Evolutionary conservation across 2,329 filamentous ascomycete species (phyloP), one percentile per base, ranked within the genome.

Genomic region (Neofusicoccum cordaticola): DNA sequence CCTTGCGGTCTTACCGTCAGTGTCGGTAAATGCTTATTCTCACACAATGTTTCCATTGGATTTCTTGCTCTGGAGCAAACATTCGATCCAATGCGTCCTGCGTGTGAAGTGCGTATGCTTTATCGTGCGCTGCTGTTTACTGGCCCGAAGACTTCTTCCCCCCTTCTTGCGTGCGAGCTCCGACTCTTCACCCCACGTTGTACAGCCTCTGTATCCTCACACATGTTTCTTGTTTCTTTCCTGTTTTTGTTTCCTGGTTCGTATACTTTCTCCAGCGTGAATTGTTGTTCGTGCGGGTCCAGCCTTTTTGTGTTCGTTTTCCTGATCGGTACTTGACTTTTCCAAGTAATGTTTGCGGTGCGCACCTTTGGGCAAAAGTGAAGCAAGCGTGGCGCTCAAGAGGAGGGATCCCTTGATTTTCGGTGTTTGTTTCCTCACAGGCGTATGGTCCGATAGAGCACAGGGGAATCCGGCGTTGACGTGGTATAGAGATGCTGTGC

Each of bases 11-110:
- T 60, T 47, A 11, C 41, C 42, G 27, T 60, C 56, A 19, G 44
- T 47, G 42, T 13, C 34, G 56, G 31, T 35, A 37, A 47, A 45
- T 60, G 17, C 56, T 37, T 37, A 17, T 35, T 22, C 15, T 39
- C 56, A 60, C 56, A 60, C 56, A 27, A 47, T 19, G 31, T 60
- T 58, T 45, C 31, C 42, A 37, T 60, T 60, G 56, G 56, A 60
- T 19, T 45, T 42, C 56, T 60, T 47, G 41, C 31, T 47, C 15
- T 60, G 27, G 42, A 31, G 56, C 56, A 60, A 44, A 9, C 3
- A 15, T 22, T 13, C 47, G 31, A 47, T 47, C 56, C 56, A 60
- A 60, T 37, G 17, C 37, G 22, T 48, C 42, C 34, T n/a, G 39
- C 44, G 56, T 60, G 56, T 37, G 44, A 60, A 45, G 27, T 60